phyloP scores from a whole-genome alignment of 2,329 filamentous ascomycete genomes.

The Ophiosphaerella korrae region DNA sequence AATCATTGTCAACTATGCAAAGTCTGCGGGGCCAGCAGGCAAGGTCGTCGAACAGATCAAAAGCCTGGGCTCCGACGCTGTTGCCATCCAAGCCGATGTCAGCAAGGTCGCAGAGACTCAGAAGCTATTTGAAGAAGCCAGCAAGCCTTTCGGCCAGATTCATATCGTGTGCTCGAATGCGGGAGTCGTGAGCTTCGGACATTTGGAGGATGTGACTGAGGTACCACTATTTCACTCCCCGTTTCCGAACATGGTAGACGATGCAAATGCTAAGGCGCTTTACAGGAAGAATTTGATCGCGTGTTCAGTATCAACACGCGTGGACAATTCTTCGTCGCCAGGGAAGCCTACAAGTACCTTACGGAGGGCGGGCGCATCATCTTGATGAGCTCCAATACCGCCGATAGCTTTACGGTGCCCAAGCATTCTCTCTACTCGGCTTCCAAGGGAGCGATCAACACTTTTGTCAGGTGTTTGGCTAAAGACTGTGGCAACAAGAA shows the following conservation, averaged over 20 bases:
- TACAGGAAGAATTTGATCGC: slow-evolving; percentile 74
- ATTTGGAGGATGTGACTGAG: slow-evolving; percentile 69
- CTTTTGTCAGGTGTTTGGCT: slow-evolving; percentile 72
- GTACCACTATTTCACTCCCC: too few species aligned
- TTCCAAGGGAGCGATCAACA: slow-evolving; percentile 74
- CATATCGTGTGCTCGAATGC: slow-evolving; percentile 59
- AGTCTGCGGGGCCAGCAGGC: slow-evolving; percentile 56
- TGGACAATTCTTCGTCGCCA: slow-evolving; percentile 78
- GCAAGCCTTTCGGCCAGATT: slow-evolving; percentile 50
- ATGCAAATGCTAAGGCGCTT: too few species aligned
- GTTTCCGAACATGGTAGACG: too few species aligned
- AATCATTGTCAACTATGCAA: slow-evolving; percentile 69
- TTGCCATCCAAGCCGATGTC: slow-evolving; percentile 66
- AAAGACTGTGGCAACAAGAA: slow-evolving; percentile 71
- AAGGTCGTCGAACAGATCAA: slow-evolving; percentile 56
- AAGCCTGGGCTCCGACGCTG: slow-evolving; percentile 54
- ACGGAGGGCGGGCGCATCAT: slow-evolving; percentile 73
- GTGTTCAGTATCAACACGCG: slow-evolving; percentile 72
- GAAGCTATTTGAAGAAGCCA: slow-evolving; percentile 57
- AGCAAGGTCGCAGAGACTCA: slow-evolving; percentile 62
- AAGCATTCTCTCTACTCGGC: slow-evolving; percentile 75
- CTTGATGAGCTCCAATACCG: slow-evolving; percentile 75
- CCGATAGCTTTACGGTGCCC: slow-evolving; percentile 67
- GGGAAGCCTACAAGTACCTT: slow-evolving; percentile 74
- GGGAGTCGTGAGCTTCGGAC: slow-evolving; percentile 70